A percentile compares a stretch with the other conserved stretches of the same genome.
phyloP scores from a whole-genome alignment of 257 asterid species.

The Rehmannia glutinosa region DNA sequence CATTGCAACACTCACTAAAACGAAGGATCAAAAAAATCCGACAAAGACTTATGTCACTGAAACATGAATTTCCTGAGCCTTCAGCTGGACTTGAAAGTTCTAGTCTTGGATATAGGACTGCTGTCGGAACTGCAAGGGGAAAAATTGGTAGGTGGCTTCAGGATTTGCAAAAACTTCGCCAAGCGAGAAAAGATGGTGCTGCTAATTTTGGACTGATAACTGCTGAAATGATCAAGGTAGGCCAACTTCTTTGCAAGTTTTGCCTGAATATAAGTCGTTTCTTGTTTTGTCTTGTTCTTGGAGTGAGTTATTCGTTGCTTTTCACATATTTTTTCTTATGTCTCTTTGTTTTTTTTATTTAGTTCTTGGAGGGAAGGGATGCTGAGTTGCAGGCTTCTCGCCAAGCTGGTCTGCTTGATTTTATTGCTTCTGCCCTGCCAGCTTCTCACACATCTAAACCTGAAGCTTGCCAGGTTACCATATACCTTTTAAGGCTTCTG shows the following conservation, averaged over 20 bases:
- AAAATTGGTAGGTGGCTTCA: slow-evolving; percentile 91
- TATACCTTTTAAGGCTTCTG: slow-evolving; percentile 78
- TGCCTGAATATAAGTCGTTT: not conserved
- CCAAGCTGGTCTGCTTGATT: slow-evolving; percentile 95
- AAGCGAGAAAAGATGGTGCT: slow-evolving; percentile 97
- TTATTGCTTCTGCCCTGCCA: slow-evolving; percentile 96
- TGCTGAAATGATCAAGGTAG: slow-evolving; percentile 92
- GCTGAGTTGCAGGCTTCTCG: slow-evolving; percentile 97
- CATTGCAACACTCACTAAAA: slow-evolving; percentile 64
- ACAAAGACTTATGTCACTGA: slow-evolving; percentile 90
- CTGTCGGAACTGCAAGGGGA: slow-evolving; percentile 83
- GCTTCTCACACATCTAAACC: slow-evolving; percentile 96
- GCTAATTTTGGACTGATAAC: slow-evolving; percentile 81
- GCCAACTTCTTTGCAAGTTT: slow-evolving; percentile 6
- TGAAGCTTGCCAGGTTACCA: slow-evolving; percentile 89
- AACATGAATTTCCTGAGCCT: slow-evolving; percentile 89
- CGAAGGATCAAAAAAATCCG: slow-evolving; percentile 83
- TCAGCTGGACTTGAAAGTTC: slow-evolving; percentile 65
- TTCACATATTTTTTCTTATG: slow-evolving; percentile 10
- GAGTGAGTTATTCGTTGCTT: slow-evolving; percentile 22
- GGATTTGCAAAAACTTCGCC: slow-evolving; percentile 94
- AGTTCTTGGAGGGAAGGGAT: slow-evolving; percentile 94
- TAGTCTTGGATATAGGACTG: slow-evolving; percentile 80
- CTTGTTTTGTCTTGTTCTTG: slow-evolving; percentile 12
- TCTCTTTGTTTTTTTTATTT: slow-evolving; percentile 1